A percentile compares a stretch with the other conserved stretches of the same genome.
Conservation (phyloP, 495 filamentous ascomycete species). For the Penicilliopsis zonata region DNA sequence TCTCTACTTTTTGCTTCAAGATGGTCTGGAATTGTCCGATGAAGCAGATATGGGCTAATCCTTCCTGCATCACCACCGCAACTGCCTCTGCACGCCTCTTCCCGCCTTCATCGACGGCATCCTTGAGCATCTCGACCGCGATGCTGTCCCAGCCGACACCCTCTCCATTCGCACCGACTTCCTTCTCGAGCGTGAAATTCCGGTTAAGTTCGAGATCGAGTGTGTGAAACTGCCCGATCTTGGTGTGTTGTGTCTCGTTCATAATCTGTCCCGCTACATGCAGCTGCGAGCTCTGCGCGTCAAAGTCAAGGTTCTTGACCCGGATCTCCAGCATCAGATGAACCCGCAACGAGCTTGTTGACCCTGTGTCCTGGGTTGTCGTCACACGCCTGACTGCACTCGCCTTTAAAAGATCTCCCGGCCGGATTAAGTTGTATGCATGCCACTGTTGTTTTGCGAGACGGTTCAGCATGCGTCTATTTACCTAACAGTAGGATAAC, state of each 20-base stretch:
- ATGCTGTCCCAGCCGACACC: constrained; percentile 83
- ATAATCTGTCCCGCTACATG: constrained; percentile 76
- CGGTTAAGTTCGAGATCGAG: constrained; percentile 81
- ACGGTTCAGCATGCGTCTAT: no score
- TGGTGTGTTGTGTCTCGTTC: constrained; percentile 73
- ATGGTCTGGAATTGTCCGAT: constrained; percentile 88
- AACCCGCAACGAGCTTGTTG: constrained; percentile 60
- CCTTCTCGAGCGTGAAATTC: constrained; percentile 74
- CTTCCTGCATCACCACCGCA: constrained; percentile 91
- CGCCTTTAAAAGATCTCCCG: constrained; percentile 66
- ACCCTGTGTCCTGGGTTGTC: constrained; percentile 56
- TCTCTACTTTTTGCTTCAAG: constrained; percentile 77
- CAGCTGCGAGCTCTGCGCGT: constrained; percentile 68
- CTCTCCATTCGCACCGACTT: constrained; percentile 25
- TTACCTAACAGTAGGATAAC: no score
- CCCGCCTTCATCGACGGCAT: constrained; percentile 65
- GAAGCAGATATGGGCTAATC: constrained; percentile 82
- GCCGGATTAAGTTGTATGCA: constrained; percentile 84
- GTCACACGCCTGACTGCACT: constrained; percentile 74
- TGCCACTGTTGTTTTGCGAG: constrained; percentile 57
- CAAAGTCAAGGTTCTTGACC: constrained; percentile 81
- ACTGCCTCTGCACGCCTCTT: constrained; percentile 60
- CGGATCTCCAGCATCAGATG: constrained; percentile 68
- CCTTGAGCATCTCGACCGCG: constrained; percentile 61
- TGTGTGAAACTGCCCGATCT: constrained; percentile 78